Evolutionary conservation across 2,329 filamentous ascomycete genomes (phyloP).

Genomic region (Trichoderma atrobrunneum): DNA sequence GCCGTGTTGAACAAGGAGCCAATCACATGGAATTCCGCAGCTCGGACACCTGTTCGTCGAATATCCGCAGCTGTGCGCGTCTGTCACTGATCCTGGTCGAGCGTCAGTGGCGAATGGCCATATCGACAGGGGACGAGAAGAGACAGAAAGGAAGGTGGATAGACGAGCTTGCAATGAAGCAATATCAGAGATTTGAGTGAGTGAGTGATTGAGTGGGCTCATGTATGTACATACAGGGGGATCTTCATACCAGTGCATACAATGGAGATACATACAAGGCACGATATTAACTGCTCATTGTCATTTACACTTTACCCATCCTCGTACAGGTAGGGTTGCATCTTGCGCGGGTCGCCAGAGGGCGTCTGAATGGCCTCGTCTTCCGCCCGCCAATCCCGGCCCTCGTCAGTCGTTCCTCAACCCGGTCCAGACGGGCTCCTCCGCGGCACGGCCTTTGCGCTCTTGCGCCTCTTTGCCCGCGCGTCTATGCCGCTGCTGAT

Average conservation of each 20-base stretch:
- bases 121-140: background rate
- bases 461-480: slow-evolving; percentile 1
- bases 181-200: background rate
- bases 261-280: background rate
- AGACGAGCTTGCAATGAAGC: background rate
- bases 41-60: background rate
- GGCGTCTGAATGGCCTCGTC: background rate
- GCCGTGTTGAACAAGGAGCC: background rate
- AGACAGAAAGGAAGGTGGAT: slow-evolving; percentile 1
- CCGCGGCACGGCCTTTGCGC: slow-evolving; percentile 3
- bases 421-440: background rate
- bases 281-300: background rate
- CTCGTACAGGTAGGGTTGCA: slow-evolving; percentile 1
- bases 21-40: background rate
- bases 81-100: background rate
- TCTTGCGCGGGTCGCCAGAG: slow-evolving; percentile 1
- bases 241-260: background rate
- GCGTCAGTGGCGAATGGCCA: background rate
- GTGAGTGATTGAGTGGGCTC: background rate
- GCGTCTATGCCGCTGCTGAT: slow-evolving; percentile 11
- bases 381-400: background rate
- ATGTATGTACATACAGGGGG: background rate
- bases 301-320: background rate
- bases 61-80: background rate
- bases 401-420: background rate